A percentile compares a stretch with the other conserved stretches of the same genome.
These are phyloP conservation scores for Stagonosporopsis rhizophila DNA, from an alignment of 2,329 filamentous ascomycete species.

Conservation along the genomic window DNA sequence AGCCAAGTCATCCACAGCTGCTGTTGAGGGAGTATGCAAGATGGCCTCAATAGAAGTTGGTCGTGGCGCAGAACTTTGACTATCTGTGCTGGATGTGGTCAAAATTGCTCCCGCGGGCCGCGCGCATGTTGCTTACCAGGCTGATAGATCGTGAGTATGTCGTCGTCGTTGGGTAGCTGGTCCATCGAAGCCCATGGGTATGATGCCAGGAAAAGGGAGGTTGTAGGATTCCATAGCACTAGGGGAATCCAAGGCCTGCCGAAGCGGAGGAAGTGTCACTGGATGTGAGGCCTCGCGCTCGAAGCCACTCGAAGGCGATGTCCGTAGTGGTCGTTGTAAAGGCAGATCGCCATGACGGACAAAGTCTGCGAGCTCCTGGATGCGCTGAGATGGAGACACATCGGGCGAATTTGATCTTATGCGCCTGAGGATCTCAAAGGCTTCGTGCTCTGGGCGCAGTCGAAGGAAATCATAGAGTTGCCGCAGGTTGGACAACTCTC, in stretches of 20 bases:
- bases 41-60: conserved; percentile 35
- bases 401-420: conserved; percentile 33
- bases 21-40: conserved; percentile 20
- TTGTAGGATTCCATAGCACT: conserved; percentile 20
- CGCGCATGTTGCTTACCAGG: conserved; percentile 32
- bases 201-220: conserved; percentile 27
- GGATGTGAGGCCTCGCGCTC: conserved; percentile 16
- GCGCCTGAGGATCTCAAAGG: conserved; percentile 36
- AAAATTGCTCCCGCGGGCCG: conserved; percentile 25
- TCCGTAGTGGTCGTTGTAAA: conserved; percentile 11
- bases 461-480: conserved; percentile 43
- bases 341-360: conserved; percentile 29
- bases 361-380: conserved; percentile 38
- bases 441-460: conserved; percentile 40
- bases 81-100: conserved; percentile 43
- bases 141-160: conserved; percentile 34
- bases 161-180: conserved; percentile 36
- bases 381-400: conserved; percentile 29
- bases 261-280: conserved; percentile 39
- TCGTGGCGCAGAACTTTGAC: conserved; percentile 21
- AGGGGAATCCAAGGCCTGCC: conserved; percentile 35
- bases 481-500: conserved; percentile 41
- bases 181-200: conserved; percentile 27
- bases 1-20: conserved; percentile 10
- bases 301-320: conserved; percentile 1